Base-by-base conservation (phyloP, 2,329 filamentous ascomycete genomes). In the Tolypocladium amazonense region DNA sequence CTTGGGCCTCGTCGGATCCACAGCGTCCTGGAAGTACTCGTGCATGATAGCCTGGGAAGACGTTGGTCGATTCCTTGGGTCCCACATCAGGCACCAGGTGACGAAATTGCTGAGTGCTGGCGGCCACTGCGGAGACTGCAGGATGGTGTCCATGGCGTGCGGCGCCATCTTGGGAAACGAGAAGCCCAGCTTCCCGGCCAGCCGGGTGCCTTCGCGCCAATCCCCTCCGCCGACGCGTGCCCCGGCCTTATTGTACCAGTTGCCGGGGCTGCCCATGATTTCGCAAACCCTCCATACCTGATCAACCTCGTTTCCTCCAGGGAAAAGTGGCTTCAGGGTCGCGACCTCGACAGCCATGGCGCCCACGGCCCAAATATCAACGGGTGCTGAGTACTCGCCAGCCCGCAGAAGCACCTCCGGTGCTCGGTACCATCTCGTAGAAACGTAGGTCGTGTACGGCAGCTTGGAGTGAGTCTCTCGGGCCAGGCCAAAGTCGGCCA, bases 101-200 rank as follows among this genome's bases (percentile, higher is more conserved):
- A 99, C 94, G 70, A 99, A 97, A 61, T 95, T 86, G 68, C 88
- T 89, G 59, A 99, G 81, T 25, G 91, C 88, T 1, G 88, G 77
- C 7, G 94, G 94, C 94, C 94, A 99, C 70, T 96, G 90, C 20
- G 94, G 92, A 33, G 89, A 73, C 70, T 91, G 91, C 9, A 99
- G 81, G 65, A 97, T 94, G 6, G 91, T 95, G 67, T 97, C 93
- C 84, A 99, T 91, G 23, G 93, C 85, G 73, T 97, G 94, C 57
- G 94, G 94, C 27, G 94, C 93, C 94, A 99, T 97, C 85, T 94
- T 97, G 62, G 94, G 94, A 76, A 99, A 99, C 0, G 94, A 97
- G 74, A 99, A 99, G 59, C 94, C 94, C 64, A 99, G 83, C 80
- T 97, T 97, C 66, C 94, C 91, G 60, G 94, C 94, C 61, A 99